Evolutionary conservation across 2,329 filamentous ascomycete genomes (phyloP).

Genomic region (Aspergillus chevalieri): DNA sequence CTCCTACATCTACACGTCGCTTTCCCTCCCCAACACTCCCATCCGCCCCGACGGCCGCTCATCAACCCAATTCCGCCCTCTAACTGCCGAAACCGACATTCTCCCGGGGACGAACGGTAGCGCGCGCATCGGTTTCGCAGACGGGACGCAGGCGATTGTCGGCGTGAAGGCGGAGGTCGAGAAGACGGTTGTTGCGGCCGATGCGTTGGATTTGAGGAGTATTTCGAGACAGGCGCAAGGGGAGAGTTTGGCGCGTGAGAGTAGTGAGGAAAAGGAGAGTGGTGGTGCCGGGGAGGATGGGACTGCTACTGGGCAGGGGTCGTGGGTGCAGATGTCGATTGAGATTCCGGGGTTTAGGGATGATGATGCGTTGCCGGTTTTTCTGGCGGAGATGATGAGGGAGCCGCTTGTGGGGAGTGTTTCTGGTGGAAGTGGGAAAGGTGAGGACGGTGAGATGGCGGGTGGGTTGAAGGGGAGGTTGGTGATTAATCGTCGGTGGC

Average conservation of each 20-base stretch:
- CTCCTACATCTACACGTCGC: slow-evolving; percentile 85
- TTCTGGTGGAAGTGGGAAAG: slow-evolving; percentile 53
- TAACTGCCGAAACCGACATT: slow-evolving; percentile 84
- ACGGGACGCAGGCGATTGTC: slow-evolving; percentile 92
- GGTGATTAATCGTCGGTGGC: slow-evolving; percentile 84
- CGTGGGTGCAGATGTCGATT: slow-evolving; percentile 84
- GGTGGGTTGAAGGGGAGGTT: slow-evolving; percentile 62
- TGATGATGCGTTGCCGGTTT: slow-evolving; percentile 83
- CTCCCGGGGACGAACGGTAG: slow-evolving; percentile 86
- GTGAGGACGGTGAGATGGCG: slow-evolving; percentile 68
- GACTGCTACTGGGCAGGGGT: slow-evolving; percentile 44
- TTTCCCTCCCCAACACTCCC: slow-evolving; percentile 65
- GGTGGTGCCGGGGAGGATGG: slow-evolving; percentile 33
- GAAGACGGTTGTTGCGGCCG: slow-evolving; percentile 48
- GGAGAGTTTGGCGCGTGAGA: slow-evolving; percentile 13
- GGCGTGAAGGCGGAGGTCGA: slow-evolving; percentile 95
- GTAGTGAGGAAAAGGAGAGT: slow-evolving; percentile 19
- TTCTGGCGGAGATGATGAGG: slow-evolving; percentile 77
- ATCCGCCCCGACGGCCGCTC: slow-evolving; percentile 83
- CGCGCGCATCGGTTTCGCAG: slow-evolving; percentile 86
- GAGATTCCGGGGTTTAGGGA: slow-evolving; percentile 88
- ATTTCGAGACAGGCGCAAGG: slow-evolving; percentile 32
- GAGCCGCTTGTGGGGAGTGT: slow-evolving; percentile 71
- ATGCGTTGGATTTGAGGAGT: slow-evolving; percentile 33
- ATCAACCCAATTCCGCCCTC: slow-evolving; percentile 79